These are phyloP conservation scores for Sophora flavescens DNA, from an alignment of 306 rosid genomes.

Conservation along the genomic window DNA sequence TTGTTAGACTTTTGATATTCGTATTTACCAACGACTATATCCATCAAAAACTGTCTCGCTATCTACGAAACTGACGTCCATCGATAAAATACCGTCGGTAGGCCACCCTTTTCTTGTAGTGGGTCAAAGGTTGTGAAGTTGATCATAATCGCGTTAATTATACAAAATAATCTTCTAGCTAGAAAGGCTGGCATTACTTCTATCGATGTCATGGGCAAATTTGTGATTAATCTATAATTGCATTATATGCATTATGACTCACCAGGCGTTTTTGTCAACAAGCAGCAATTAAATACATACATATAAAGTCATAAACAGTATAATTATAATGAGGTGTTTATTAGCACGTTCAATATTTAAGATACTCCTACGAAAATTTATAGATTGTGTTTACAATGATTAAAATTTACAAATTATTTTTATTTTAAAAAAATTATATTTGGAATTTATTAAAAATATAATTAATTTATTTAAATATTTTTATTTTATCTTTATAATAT, in stretches of 20 bases:
- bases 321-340: background rate
- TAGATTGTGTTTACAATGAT: background rate
- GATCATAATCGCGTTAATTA: background rate
- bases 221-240: conserved; percentile 19
- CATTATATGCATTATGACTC: conserved; percentile 38
- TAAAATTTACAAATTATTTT: too few relatives aligned
- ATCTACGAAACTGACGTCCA: too few relatives aligned
- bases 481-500: too few relatives aligned
- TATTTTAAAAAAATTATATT: too few relatives aligned
- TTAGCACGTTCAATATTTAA: conserved; percentile 15
- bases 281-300: background rate
- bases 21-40: too few relatives aligned
- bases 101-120: too few relatives aligned
- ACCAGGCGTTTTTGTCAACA: conserved; percentile 15
- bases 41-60: too few relatives aligned
- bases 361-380: background rate
- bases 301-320: background rate
- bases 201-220: background rate
- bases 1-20: too few relatives aligned
- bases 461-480: too few relatives aligned
- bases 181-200: background rate
- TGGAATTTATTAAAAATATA: too few relatives aligned
- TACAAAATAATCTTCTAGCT: background rate
- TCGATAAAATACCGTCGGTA: too few relatives aligned
- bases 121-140: background rate